Evolutionary conservation across 176 grass and related monocot species (phyloP), one percentile per base, ranked within the genome.

Genomic region (Carex parvula): DNA sequence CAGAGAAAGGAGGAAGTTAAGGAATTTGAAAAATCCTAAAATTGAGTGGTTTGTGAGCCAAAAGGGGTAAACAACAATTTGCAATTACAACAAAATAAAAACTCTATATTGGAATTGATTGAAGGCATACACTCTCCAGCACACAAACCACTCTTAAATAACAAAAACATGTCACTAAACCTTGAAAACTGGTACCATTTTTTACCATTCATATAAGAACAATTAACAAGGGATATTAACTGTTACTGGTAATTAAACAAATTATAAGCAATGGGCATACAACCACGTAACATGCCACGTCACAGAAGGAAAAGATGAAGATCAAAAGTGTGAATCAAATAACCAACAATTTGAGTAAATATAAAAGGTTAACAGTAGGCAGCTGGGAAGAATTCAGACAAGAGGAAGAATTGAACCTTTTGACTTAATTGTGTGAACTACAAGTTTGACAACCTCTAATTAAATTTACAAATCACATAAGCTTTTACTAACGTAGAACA

Each of bases 31-130:
- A 83, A 86, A 0, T 79, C 64, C 44, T 35, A 79, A 81, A 16
- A 82, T 81, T 52, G 70, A 68, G 42, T 32, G 22, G 13, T 83
- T 83, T 30, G 80, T 62, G 39, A 66, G 65, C 69, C 18, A 82
- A 87, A 44, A 58, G 75, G 50, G 4, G 75, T 21, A 55, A 55
- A 44, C 8, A 2, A 33, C 2, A 52, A 77, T 8, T 69, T 0
- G 6, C 15, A 69, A 17, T 16, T 41, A 39, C 14, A 3, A 41
- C 14, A 0, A 69, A 69, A 65, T 13, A 13, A 17, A 69, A 69
- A 39, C 15, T 32, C 3, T 32, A 29, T 30, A 29, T 30, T 64
- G 22, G 60, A 32, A 64, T 68, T 68, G 14, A 11, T 68, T 8
- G 12, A 68, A 15, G 26, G 64, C 26, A 68, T 8, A 69, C 6